A percentile compares a stretch with the other conserved stretches of the same genome.
phyloP scores from a whole-genome alignment of 2,329 filamentous ascomycete species.

The Ceratocystis ficicola region DNA sequence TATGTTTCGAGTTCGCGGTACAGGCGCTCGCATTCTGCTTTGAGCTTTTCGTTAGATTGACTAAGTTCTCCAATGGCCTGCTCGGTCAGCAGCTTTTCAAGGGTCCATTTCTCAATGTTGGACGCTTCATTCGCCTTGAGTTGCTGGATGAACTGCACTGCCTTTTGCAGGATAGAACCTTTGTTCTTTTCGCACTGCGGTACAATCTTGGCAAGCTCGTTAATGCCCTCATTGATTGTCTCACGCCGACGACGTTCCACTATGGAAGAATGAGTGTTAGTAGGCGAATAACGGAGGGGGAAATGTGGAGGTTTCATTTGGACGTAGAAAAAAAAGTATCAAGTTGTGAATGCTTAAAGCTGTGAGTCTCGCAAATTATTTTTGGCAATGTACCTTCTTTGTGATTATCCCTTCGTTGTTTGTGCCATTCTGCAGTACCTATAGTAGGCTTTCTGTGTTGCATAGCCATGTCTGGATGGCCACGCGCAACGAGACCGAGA shows the following conservation, averaged over 20 bases:
- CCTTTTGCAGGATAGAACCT: constrained; percentile 84
- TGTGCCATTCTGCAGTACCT: constrained; percentile 97
- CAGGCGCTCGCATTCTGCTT: constrained; percentile 63
- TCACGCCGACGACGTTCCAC: constrained; percentile 93
- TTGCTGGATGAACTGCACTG: constrained; percentile 87
- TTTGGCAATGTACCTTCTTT: constrained; percentile 65
- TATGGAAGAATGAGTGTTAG: constrained; percentile 33
- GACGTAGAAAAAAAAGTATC: neutral
- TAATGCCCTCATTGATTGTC: constrained; percentile 98
- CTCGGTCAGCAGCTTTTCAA: constrained; percentile 81
- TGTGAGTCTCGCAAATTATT: too few species aligned
- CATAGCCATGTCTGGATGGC: constrained; percentile 17
- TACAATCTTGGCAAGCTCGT: constrained; percentile 93
- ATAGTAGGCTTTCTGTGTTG: constrained; percentile 61
- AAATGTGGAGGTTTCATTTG: neutral
- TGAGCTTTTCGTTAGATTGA: constrained; percentile 75
- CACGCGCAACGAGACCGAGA: constrained; percentile 5
- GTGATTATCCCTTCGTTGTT: constrained; percentile 91
- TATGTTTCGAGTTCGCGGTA: constrained; percentile 69
- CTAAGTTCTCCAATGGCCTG: constrained; percentile 82
- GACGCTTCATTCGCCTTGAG: constrained; percentile 88
- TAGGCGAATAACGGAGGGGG: constrained; percentile 15
- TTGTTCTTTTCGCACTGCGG: constrained; percentile 99
- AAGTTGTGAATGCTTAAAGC: neutral
- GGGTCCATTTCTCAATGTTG: constrained; percentile 87